phyloP scores from a whole-genome alignment of 2,329 filamentous ascomycete species.

The Didymella segeticola region DNA sequence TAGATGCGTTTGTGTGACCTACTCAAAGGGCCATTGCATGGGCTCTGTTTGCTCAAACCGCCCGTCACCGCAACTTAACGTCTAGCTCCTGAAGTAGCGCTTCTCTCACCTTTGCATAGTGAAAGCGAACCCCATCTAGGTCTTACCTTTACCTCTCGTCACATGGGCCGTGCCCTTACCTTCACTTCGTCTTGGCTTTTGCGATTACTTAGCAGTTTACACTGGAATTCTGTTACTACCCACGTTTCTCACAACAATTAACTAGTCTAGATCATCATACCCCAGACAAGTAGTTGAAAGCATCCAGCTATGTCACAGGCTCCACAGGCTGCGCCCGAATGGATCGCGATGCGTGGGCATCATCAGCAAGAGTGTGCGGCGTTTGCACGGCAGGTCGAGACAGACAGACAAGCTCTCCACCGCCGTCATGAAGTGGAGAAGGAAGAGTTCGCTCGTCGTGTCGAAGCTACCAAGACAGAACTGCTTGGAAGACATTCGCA shows the following conservation, averaged over 20 bases:
- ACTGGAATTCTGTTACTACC: background rate
- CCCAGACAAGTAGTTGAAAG: no score
- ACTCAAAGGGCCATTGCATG: background rate
- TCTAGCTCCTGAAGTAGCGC: background rate
- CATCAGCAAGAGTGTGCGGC: background rate
- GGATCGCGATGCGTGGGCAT: background rate
- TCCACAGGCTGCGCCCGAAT: background rate
- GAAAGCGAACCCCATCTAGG: background rate
- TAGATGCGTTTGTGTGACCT: background rate
- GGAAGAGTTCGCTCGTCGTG: background rate
- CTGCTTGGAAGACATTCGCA: slow-evolving; percentile 1
- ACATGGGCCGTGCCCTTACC: background rate
- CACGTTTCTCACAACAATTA: no score
- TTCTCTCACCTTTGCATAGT: background rate
- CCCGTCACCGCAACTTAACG: background rate
- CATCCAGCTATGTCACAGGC: background rate
- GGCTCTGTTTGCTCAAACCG: background rate
- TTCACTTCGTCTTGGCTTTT: slow-evolving; percentile 7
- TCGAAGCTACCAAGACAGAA: background rate
- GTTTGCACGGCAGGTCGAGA: background rate
- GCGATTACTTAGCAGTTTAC: background rate
- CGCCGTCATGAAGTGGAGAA: background rate
- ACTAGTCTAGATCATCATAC: no score
- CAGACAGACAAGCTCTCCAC: background rate
- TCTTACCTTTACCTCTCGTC: slow-evolving; percentile 3